These are phyloP conservation scores for Sphaerulina populicola DNA, from an alignment of 2,329 filamentous ascomycete genomes.

Conservation along the genomic window DNA sequence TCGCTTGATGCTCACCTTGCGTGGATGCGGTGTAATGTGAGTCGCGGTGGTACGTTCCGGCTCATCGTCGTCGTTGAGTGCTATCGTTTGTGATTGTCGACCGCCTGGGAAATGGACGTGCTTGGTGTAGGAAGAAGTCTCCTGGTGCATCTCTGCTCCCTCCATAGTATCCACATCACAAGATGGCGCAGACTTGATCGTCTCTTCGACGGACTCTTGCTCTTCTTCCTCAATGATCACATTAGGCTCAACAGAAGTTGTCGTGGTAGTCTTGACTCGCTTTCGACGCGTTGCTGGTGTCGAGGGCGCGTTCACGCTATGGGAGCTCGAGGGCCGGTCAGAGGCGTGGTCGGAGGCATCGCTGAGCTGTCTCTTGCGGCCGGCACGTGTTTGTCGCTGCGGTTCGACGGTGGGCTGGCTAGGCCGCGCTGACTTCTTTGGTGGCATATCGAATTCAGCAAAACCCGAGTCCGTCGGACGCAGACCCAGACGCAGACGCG, in stretches of 20 bases:
- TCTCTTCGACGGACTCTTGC: conserved; percentile 11
- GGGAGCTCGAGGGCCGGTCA: conserved; percentile 22
- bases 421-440: conserved; percentile 20
- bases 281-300: conserved; percentile 24
- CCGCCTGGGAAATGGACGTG: conserved; percentile 28
- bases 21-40: conserved; percentile 30
- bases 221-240: conserved; percentile 27
- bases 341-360: conserved; percentile 23
- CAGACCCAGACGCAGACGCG: too few species aligned
- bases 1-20: conserved; percentile 26
- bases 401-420: conserved; percentile 17
- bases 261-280: conserved; percentile 18
- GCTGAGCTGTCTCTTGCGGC: conserved; percentile 25
- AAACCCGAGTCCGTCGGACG: too few species aligned
- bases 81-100: conserved; percentile 12
- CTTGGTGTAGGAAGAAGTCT: conserved; percentile 14
- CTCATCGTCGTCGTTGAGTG: conserved; percentile 15
- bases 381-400: conserved; percentile 17
- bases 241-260: conserved; percentile 22
- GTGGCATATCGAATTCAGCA: conserved; percentile 18
- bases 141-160: conserved; percentile 15
- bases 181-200: background rate
- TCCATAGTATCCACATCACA: conserved; percentile 14
- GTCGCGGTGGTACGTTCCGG: conserved; percentile 24
- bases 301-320: conserved; percentile 10